Conservation (phyloP, 768 basidiomycete species). For the Artomyces pyxidatus region DNA sequence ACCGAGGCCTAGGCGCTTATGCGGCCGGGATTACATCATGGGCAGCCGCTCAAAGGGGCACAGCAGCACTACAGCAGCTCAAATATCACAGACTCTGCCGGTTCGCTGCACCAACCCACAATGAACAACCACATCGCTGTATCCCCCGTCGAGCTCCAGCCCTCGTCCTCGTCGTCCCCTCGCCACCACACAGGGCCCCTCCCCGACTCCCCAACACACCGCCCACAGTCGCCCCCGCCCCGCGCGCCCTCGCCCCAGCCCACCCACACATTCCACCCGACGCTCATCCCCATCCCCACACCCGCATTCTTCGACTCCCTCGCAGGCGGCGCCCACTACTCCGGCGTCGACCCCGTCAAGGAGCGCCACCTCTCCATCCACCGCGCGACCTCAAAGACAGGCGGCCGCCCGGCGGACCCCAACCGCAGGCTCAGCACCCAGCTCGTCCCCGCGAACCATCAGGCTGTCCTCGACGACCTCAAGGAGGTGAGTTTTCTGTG, state of each 20-base stretch:
- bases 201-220: constrained; percentile 8
- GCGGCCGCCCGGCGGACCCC: constrained; percentile 3
- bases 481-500: constrained; percentile 28
- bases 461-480: constrained; percentile 47
- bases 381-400: not conserved
- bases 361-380: constrained; percentile 10
- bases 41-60: too few relatives aligned
- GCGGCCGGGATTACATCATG: too few relatives aligned
- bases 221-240: not conserved
- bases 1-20: too few relatives aligned
- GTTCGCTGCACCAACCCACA: too few relatives aligned
- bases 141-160: too few relatives aligned
- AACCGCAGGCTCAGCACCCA: constrained; percentile 6
- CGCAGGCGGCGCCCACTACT: constrained; percentile 56
- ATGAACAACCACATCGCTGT: too few relatives aligned
- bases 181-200: not conserved
- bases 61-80: too few relatives aligned
- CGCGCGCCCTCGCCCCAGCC: constrained; percentile 24
- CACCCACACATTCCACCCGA: constrained; percentile 38
- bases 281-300: constrained; percentile 38
- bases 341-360: constrained; percentile 37
- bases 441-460: constrained; percentile 24
- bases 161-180: not conserved
- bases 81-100: too few relatives aligned
- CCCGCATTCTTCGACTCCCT: constrained; percentile 48